Conservation (phyloP, 139 green algal genomes). For the Tetradesmus obliquus region DNA sequence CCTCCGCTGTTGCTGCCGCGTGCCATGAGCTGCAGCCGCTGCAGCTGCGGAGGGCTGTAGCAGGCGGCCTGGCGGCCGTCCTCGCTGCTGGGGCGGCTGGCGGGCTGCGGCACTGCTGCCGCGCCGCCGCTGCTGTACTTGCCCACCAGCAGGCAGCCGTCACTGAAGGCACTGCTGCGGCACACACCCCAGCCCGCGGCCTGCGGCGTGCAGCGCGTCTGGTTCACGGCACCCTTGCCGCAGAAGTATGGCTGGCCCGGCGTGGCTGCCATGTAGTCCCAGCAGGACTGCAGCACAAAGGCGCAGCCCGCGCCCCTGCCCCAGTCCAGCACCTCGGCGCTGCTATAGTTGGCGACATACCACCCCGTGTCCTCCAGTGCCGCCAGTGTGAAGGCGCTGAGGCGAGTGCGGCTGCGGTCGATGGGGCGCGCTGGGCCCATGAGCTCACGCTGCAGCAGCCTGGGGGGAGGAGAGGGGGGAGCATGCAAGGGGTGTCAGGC, state of each 20-base stretch:
- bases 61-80: slow-evolving; percentile 28
- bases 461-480: background rate
- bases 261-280: slow-evolving; percentile 14
- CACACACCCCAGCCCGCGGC: slow-evolving; percentile 23
- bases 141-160: slow-evolving; percentile 37
- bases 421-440: slow-evolving; percentile 26
- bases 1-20: background rate
- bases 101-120: slow-evolving; percentile 3
- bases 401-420: slow-evolving; percentile 14
- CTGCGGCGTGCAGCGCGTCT: slow-evolving; percentile 27
- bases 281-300: slow-evolving; percentile 10
- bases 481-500: too few species aligned
- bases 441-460: slow-evolving; percentile 33
- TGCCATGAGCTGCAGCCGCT: background rate
- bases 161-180: slow-evolving; percentile 17
- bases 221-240: slow-evolving; percentile 2
- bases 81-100: background rate
- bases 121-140: background rate
- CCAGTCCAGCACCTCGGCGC: slow-evolving; percentile 26
- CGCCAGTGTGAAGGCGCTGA: slow-evolving; percentile 24
- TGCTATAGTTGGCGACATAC: background rate
- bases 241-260: slow-evolving; percentile 23
- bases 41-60: slow-evolving; percentile 24
- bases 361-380: slow-evolving; percentile 30
- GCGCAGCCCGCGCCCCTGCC: slow-evolving; percentile 8